Evolutionary conservation across 2,329 filamentous ascomycete species (phyloP), one percentile per base, ranked within the genome.

Genomic region (Aspergillaceae sp.): DNA sequence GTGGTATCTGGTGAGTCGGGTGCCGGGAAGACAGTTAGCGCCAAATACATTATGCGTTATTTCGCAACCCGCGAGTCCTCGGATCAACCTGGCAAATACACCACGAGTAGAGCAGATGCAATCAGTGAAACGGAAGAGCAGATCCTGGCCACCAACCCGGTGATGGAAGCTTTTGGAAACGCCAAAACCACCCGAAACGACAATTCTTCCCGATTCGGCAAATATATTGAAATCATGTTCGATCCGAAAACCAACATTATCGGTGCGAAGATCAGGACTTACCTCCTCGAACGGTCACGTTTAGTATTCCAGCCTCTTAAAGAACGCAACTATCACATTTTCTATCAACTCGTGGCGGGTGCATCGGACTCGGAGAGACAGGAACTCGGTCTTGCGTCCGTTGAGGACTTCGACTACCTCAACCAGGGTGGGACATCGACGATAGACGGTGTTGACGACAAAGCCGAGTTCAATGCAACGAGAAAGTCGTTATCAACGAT

Each of bases 151-250:
- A 98, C 92, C 45, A 98, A 98, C 67, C 92, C 92, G 35, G 95
- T 98, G 66, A 98, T 98, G 92, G 92, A 98, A 79, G 91, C 92
- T 32, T 98, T 98, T 64, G 92, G 92, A 66, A 98, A 98, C 74
- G 92, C 92, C 45, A 98, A 98, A 74, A 98, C 92, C n/a, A 98
- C 92, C 7, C 80, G 92, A 66, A 98, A 98, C 73, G 92, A 98
- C 72, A 98, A 98, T 72, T 98, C 92, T 40, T 98, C 92, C 37
- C 82, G 92, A 62, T 98, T 98, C 70, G 92, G 92, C 67, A 98
- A 98, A 76, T 98, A 98, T 69, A 97, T 98, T 59, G 92, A 98
- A 73, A 98, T 98, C 65, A 91, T 97, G 88, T 98, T 98, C 68
- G 90, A 97, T 71, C 81, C 87, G 52, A 80, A 84, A 61, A 95